Base-by-base conservation (phyloP, 2,329 filamentous ascomycete species). In the Venturia nashicola region DNA sequence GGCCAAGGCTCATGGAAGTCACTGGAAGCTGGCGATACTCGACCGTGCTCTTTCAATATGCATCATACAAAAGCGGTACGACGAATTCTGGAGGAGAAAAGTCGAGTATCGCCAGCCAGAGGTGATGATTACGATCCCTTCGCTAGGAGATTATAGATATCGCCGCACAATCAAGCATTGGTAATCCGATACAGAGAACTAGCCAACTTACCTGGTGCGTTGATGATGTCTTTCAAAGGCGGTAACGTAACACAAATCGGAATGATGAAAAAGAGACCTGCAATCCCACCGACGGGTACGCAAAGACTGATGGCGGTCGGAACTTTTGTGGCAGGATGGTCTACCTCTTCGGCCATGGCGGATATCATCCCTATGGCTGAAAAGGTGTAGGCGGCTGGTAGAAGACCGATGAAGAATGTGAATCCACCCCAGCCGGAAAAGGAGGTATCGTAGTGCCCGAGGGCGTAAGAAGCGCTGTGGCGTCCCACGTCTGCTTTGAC, bases 211-310 rank as follows among this genome's bases (percentile, higher is more conserved):
- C 46, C 46, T 51, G 46, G 51, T 18, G 88, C 86, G 1, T 75
- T 73, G 34, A 89, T 83, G n/a, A 92, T 81, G 57, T 78, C 75
- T 67, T 83, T 69, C 7, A 91, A 82, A 61, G 88, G 54, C 0
- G 89, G 88, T 42, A 92, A 78, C 39, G 91, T 86, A 72, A 92
- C 91, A 34, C 92, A 80, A 67, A 93, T 81, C 0, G 88, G 88
- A 54, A 92, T 83, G n/a, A 92, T 74, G 73, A 89, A 91, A 67
- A 85, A 73, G 12, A 88, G 71, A 7, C 86, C 86, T 0, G 86
- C 89, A 1, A 89, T 86, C 0, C 86, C 88, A 40, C 88, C 75
- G 0, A 89, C 85, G 3, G 61, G 61, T 4, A 63, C 48, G 18
- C 46, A 54, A 27, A 63, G 48, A 57, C 61, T 63, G 68, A 90